Evolutionary conservation across 345 rosid species (phyloP).

Genomic region (Gossypium longicalyx): DNA sequence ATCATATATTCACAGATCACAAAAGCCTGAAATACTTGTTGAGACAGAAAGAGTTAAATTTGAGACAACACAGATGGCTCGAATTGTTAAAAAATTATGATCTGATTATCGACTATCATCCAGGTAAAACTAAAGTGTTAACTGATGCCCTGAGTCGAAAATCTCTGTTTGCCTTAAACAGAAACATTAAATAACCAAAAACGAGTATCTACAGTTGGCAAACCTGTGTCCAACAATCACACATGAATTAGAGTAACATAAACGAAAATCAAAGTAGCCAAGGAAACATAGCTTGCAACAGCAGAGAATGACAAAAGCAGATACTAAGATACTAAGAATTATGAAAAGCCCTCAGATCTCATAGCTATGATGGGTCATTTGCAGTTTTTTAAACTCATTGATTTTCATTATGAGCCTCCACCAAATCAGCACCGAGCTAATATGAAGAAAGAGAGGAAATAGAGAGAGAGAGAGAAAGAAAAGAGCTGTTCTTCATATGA

Average conservation of each 20-base stretch:
- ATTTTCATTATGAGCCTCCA: slow-evolving; percentile 14
- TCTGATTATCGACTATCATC: no score
- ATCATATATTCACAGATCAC: no score
- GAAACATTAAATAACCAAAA: no score
- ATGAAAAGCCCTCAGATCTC: slow-evolving; percentile 27
- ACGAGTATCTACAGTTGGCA: not conserved
- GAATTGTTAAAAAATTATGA: no score
- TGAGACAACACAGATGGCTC: no score
- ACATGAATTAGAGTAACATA: not conserved
- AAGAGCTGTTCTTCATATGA: not conserved
- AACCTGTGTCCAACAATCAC: not conserved
- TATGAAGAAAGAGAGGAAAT: not conserved
- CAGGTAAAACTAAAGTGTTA: no score
- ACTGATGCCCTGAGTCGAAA: no score
- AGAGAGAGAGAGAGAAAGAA: not conserved
- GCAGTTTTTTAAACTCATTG: not conserved
- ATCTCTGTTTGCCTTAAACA: no score
- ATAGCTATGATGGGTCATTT: slow-evolving; percentile 22
- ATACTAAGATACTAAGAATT: not conserved
- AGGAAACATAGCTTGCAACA: not conserved
- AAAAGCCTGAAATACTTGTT: no score
- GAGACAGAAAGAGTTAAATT: no score
- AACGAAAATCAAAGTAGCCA: not conserved
- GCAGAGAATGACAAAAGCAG: not conserved
- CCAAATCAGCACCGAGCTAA: not conserved